A percentile compares a stretch with the other conserved stretches of the same genome.
These are phyloP conservation scores for Diplodia intermedia DNA, from an alignment of 2,329 filamentous ascomycete genomes.

Conservation along the genomic window DNA sequence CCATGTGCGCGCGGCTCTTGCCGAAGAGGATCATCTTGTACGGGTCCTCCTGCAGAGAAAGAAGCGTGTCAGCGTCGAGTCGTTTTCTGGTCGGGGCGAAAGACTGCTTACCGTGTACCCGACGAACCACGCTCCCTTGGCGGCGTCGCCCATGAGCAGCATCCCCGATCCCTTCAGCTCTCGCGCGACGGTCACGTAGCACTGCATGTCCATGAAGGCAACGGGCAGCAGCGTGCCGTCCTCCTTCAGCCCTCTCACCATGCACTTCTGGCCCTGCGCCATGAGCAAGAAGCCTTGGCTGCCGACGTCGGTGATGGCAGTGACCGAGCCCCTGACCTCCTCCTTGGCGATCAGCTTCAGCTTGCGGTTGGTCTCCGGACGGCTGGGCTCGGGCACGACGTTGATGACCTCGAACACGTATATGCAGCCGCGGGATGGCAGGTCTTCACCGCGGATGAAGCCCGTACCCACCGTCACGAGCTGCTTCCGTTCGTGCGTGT, in stretches of 20 bases:
- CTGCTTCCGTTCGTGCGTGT: conserved; percentile 83
- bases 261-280: conserved; percentile 94
- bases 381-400: conserved; percentile 87
- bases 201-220: conserved; percentile 97
- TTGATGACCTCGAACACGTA: conserved; percentile 91
- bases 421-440: conserved; percentile 81
- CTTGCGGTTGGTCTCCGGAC: conserved; percentile 83
- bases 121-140: conserved; percentile 95
- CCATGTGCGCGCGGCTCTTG: conserved; percentile 79
- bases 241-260: conserved; percentile 95
- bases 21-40: conserved; percentile 95
- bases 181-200: conserved; percentile 85
- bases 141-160: conserved; percentile 84
- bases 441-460: conserved; percentile 86
- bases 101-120: conserved; percentile 73
- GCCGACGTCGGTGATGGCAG: conserved; percentile 81
- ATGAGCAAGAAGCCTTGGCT: conserved; percentile 87
- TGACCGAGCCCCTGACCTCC: conserved; percentile 90
- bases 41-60: conserved; percentile 73
- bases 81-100: neutral
- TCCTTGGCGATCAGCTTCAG: conserved; percentile 88
- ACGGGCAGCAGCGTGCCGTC: conserved; percentile 91
- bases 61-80: conserved; percentile 27
- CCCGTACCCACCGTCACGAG: conserved; percentile 86
- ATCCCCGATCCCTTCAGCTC: conserved; percentile 83